phyloP scores from a whole-genome alignment of 306 rosid species.

The Cicer bijugum region DNA sequence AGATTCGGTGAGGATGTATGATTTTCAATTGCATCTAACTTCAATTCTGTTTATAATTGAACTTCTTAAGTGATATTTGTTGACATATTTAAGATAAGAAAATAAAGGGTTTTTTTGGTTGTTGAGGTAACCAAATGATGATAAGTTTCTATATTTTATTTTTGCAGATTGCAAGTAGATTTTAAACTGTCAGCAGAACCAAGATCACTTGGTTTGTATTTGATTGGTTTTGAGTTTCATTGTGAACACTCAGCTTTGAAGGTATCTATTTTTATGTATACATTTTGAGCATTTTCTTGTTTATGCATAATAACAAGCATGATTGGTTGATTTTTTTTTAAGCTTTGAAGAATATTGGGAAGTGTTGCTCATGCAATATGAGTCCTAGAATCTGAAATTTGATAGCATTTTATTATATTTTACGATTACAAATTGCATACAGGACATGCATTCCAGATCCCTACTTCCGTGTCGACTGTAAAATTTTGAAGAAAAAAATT shows the following conservation, averaged over 20 bases:
- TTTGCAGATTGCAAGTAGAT: conserved; percentile 53
- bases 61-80: no score
- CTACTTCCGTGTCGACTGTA: no score
- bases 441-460: no score
- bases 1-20: no score
- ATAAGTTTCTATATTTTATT: conserved; percentile 11
- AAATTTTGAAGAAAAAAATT: no score
- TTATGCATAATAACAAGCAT: no score
- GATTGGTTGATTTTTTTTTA: background rate
- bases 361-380: conserved; percentile 4
- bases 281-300: background rate
- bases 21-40: no score
- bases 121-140: conserved; percentile 3
- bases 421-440: background rate
- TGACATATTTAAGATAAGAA: no score
- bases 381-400: background rate
- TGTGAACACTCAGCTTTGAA: conserved; percentile 10
- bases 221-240: background rate
- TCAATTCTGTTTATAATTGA: no score
- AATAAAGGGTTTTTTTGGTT: background rate
- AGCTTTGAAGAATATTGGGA: background rate
- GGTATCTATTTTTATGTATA: conserved; percentile 21
- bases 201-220: conserved; percentile 49
- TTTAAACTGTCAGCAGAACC: conserved; percentile 46
- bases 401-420: background rate